Evolutionary conservation across 768 basidiomycete species (phyloP).

Genomic region (Boletus edulis): DNA sequence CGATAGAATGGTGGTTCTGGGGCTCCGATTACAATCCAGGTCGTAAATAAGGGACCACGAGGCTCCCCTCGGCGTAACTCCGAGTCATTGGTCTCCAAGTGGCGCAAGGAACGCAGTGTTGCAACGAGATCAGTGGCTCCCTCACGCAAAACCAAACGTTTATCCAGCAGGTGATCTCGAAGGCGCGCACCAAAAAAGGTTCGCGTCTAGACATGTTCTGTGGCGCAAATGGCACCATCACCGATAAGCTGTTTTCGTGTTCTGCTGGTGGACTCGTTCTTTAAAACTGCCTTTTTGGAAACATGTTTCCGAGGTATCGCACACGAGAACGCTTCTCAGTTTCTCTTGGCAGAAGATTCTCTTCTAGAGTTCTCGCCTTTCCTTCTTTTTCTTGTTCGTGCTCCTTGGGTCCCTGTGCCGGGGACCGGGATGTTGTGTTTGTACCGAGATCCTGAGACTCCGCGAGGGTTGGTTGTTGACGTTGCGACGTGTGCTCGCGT

Average conservation of each 20-base stretch:
- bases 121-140: no score
- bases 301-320: neutral
- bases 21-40: neutral
- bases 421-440: neutral
- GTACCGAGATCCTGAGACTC: neutral
- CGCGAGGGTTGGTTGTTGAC: neutral
- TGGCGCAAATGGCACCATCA: neutral
- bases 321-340: neutral
- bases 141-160: neutral
- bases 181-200: neutral
- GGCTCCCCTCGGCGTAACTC: conserved; percentile 14
- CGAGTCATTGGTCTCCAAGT: neutral
- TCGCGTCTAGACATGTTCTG: neutral
- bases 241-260: conserved; percentile 16
- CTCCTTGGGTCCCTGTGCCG: conserved; percentile 1
- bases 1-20: neutral
- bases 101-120: conserved; percentile 11
- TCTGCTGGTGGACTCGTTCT: neutral
- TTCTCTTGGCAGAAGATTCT: no score
- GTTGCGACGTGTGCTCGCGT: conserved; percentile 1
- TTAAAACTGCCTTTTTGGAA: neutral
- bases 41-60: conserved; percentile 6
- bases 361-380: neutral
- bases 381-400: neutral
- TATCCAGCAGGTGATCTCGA: conserved; percentile 25